Base-by-base conservation (phyloP, 495 filamentous ascomycete genomes). In the Penicillium ochrochloron region DNA sequence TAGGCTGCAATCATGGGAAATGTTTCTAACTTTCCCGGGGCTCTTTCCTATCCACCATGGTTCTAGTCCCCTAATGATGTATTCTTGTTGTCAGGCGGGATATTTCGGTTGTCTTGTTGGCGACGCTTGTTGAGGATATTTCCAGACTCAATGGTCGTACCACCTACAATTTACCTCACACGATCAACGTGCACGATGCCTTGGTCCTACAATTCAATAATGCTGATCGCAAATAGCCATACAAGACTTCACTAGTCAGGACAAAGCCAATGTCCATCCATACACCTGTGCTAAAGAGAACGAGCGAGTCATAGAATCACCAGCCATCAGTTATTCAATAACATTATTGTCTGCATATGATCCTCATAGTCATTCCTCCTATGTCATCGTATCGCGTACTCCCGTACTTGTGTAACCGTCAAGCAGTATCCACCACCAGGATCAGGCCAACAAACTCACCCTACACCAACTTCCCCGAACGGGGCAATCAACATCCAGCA, bases 401-500 rank as follows among this genome's bases (percentile, higher is more conserved):
- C 46, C 21, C 46, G 11, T 50, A 12, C 27, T 56, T 34, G 19
- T 41, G 29, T 34, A 29, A 60, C n/a, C 33, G 8, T 1, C 31
- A 33, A 34, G 27, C 59, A 62, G 56, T 50, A 4, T 27, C 25
- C 25, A 31, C 31, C 31, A 33, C 7, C 8, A 6, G 35, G 44
- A 11, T 42, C 33, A n/a, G 19, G 17, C 53, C 53, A 56, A 31
- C 31, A 34, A 6, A 54, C 25, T 31, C 21, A 17, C 10, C 14
- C 19, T 27, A 12, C 25, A n/a, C 59, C 27, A n/a, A 11, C 42
- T 51, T 17, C 46, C 14, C 48, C 12, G 14, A 37, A 37, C 37
- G 21, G 48, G 57, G 60, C 65, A 66, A 66, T 66, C 56, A 63
- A 33, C 53, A 33, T 12, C 48, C 25, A 29, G 56, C 62, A 64